Percentiles rank a stretch among this genome's conserved stretches.
phyloP scores from a whole-genome alignment of 331 rosid species.

The Malus hybrid region DNA sequence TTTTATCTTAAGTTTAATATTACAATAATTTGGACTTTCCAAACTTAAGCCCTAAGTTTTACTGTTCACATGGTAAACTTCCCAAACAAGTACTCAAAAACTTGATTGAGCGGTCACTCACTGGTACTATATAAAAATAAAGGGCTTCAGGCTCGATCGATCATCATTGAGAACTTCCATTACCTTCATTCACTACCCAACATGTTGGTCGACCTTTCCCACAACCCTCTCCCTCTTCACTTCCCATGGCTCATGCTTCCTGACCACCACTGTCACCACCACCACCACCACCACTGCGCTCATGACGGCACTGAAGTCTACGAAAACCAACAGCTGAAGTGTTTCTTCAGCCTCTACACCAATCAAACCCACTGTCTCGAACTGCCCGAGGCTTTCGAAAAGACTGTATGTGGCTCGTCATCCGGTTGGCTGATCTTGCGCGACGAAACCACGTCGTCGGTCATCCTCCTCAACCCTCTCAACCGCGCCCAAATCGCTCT shows the following conservation, averaged over 20 bases:
- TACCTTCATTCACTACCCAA: neutral
- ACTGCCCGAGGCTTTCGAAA: neutral
- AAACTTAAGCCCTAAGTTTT: neutral
- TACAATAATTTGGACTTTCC: neutral
- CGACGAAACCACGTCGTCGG: neutral
- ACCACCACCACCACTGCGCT: neutral
- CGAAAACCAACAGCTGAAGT: neutral
- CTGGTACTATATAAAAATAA: too few relatives aligned
- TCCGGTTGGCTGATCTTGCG: neutral
- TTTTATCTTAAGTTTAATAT: too few relatives aligned
- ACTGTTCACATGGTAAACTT: neutral
- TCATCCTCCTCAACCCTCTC: conserved; percentile 4
- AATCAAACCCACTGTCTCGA: neutral
- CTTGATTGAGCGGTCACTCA: neutral
- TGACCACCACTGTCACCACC: neutral
- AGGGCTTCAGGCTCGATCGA: neutral
- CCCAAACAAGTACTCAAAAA: neutral
- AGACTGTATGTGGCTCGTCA: neutral
- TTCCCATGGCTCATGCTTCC: conserved; percentile 12
- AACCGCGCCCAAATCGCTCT: neutral
- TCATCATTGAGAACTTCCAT: neutral
- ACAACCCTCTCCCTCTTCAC: neutral
- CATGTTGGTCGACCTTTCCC: neutral
- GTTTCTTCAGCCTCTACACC: neutral
- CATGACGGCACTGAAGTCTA: neutral